Base-by-base conservation (phyloP, 2,329 filamentous ascomycete species). In the Aurifilum marmelostoma region DNA sequence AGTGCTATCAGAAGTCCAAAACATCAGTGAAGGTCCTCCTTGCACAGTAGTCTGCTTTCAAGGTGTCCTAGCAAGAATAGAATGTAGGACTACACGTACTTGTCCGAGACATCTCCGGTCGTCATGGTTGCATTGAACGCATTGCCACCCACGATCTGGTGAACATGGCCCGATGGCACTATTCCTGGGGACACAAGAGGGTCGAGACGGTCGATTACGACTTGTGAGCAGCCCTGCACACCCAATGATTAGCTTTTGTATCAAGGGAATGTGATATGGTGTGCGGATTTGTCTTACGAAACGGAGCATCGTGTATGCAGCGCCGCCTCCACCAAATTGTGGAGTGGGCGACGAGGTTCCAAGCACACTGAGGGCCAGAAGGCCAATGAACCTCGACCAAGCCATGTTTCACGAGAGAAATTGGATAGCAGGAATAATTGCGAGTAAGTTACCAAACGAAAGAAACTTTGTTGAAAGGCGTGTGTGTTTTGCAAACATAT, bases 201-300 rank as follows among this genome's bases (percentile, higher is more conserved):
- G 32, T 76, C 74, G n/a, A 76, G 72, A n/a, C 74, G 73, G 50
- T 75, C 74, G 14, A 75, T 72, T 3, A 71, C 67, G 14, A 73
- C 66, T 62, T 75, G 64, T 0, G 75, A 74, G 64, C 74, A 76
- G 34, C 59, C 59, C 56, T 59, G 37, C 1, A 34, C 11, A 18
- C 21, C 8, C 5, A 7, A 21, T 2, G 37, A 29, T 59, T 14
- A 59, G 29, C 37, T 37, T 18, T 54, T 21, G 18, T 7, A 47
- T n/a, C n/a, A n/a, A n/a, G n/a, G n/a, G n/a, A n/a, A n/a, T n/a
- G n/a, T n/a, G n/a, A n/a, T n/a, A n/a, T n/a, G n/a, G n/a, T 6
- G 16, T 27, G 50, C 12, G 24, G 24, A 27, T 9, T 14, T 2
- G 34, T 12, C 56, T 37, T 59, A 59, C 56, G 39, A 61, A 61